Conservation (phyloP, 164 flowering plant species). For the Sedum album region DNA sequence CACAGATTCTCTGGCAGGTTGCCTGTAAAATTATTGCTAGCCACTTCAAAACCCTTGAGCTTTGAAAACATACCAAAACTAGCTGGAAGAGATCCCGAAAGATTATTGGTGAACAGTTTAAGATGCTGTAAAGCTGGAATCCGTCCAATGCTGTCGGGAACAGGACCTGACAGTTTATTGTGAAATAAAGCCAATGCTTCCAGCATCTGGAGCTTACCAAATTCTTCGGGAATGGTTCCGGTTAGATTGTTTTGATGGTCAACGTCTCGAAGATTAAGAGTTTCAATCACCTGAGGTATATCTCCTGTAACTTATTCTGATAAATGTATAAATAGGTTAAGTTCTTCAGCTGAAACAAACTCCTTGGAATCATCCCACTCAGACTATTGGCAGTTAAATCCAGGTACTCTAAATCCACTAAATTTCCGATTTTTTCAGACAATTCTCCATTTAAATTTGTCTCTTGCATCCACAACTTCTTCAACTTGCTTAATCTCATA, state of each 20-base stretch:
- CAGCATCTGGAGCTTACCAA: conserved; percentile 41
- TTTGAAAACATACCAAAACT: conserved; percentile 42
- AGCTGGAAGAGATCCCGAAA: conserved; percentile 39
- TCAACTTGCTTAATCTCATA: too few relatives aligned
- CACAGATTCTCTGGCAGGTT: conserved; percentile 38
- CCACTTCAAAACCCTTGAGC: conserved; percentile 38
- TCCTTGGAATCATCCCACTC: too few relatives aligned
- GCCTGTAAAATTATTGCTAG: conserved; percentile 34
- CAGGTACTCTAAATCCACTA: too few relatives aligned
- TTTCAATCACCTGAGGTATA: conserved; percentile 36
- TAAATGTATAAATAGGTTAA: conserved; percentile 31
- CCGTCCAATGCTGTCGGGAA: conserved; percentile 35
- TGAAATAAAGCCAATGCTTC: conserved; percentile 19
- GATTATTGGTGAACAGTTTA: conserved; percentile 26
- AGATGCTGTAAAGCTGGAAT: conserved; percentile 23
- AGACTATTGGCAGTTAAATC: too few relatives aligned
- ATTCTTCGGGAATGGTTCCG: conserved; percentile 55
- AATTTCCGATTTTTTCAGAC: too few relatives aligned
- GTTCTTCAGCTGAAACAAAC: conserved; percentile 14
- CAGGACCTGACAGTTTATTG: conserved; percentile 40
- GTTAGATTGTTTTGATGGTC: conserved; percentile 57
- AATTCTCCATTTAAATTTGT: too few relatives aligned
- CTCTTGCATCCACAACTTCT: too few relatives aligned
- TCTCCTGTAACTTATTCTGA: conserved; percentile 46
- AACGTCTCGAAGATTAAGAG: conserved; percentile 26